Conservation (phyloP, 2,329 filamentous ascomycete species). For the Aquanectria penicillioides region DNA sequence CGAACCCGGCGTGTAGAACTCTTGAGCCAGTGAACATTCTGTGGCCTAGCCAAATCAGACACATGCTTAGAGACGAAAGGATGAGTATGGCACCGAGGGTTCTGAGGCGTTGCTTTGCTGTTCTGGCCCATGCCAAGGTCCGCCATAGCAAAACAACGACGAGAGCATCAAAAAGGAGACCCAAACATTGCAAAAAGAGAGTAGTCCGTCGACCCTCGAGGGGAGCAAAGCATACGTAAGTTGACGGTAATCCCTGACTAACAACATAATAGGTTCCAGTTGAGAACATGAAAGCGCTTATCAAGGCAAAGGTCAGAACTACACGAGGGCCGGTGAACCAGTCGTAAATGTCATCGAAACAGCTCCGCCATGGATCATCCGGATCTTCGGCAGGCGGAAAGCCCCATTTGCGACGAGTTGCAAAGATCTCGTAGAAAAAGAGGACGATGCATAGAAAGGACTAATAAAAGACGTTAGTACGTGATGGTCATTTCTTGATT, state of each 20-base stretch:
- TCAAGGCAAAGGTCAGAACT: slow-evolving; percentile 47
- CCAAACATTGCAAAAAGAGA: slow-evolving; percentile 54
- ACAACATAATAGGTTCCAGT: slow-evolving; percentile 54
- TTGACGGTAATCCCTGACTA: slow-evolving; percentile 54
- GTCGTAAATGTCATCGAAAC: slow-evolving; percentile 57
- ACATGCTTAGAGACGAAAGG: slow-evolving; percentile 51
- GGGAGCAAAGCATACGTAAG: slow-evolving; percentile 60
- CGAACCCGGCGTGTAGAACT: slow-evolving; percentile 46
- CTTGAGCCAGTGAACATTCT: slow-evolving; percentile 41
- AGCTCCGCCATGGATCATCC: slow-evolving; percentile 60
- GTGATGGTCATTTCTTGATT: background rate
- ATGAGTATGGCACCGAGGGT: slow-evolving; percentile 56
- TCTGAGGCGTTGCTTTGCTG: slow-evolving; percentile 57
- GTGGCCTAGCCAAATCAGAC: slow-evolving; percentile 48
- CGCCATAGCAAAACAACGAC: slow-evolving; percentile 62
- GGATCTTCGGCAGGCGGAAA: slow-evolving; percentile 45
- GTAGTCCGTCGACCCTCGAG: slow-evolving; percentile 51
- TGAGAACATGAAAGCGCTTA: slow-evolving; percentile 52
- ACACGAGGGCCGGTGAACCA: slow-evolving; percentile 58
- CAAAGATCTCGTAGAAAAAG: slow-evolving; percentile 56
- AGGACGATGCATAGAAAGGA: slow-evolving; percentile 59
- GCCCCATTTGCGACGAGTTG: slow-evolving; percentile 45
- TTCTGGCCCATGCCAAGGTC: slow-evolving; percentile 61
- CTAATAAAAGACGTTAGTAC: slow-evolving; percentile 42
- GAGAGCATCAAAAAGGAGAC: slow-evolving; percentile 57